Evolutionary conservation across 257 asterid species (phyloP).

Genomic region (Lantana camara): DNA sequence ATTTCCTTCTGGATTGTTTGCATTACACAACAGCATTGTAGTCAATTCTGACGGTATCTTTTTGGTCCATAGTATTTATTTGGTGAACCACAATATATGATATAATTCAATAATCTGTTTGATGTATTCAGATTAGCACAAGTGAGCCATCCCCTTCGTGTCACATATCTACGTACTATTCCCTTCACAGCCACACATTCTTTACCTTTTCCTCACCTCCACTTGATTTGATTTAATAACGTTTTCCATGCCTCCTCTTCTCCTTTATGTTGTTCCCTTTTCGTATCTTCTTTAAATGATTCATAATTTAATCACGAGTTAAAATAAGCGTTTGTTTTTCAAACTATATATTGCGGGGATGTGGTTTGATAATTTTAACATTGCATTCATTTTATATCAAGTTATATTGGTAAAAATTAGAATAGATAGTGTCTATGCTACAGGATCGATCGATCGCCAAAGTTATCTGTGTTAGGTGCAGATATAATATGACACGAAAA

Average conservation of each 20-base stretch:
- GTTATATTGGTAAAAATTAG: no score
- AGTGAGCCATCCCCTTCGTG: constrained; percentile 32
- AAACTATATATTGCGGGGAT: no score
- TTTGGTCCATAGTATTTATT: background rate
- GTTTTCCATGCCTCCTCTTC: background rate
- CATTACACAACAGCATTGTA: background rate
- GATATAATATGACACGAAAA: no score
- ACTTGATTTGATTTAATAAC: background rate
- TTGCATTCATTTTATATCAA: no score
- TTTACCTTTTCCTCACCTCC: background rate
- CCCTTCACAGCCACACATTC: constrained; percentile 26
- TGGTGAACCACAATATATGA: background rate
- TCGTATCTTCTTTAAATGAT: no score
- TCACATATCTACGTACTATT: background rate
- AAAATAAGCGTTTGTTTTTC: no score
- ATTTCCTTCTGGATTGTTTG: background rate
- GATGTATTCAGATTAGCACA: constrained; percentile 19
- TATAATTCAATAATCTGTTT: background rate
- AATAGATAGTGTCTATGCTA: no score
- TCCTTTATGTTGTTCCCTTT: no score
- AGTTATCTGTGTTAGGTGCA: no score
- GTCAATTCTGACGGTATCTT: background rate
- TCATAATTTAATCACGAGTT: no score
- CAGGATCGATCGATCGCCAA: no score
- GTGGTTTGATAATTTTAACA: no score